Percentiles rank a stretch among this genome's conserved stretches.
phyloP scores from a whole-genome alignment of 805 yeast genomes.

The Torulaspora delbrueckii region DNA sequence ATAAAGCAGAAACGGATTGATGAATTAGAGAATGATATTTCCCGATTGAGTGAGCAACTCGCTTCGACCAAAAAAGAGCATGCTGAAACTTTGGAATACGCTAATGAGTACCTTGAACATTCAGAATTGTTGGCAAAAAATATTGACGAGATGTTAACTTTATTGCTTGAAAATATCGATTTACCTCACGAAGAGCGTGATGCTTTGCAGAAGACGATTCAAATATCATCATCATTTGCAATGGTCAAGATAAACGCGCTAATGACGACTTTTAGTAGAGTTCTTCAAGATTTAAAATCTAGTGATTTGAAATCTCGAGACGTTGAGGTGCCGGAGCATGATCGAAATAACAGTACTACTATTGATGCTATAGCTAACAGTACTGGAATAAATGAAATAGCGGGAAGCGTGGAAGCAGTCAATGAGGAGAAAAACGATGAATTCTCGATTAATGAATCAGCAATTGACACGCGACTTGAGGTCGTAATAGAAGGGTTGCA shows the following conservation, averaged over 20 bases:
- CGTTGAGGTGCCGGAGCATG: neutral
- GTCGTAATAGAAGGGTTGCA: slow-evolving; percentile 29
- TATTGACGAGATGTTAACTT: slow-evolving; percentile 21
- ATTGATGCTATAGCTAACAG: slow-evolving; percentile 20
- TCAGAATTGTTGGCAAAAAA: slow-evolving; percentile 23
- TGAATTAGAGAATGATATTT: slow-evolving; percentile 22
- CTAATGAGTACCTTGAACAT: slow-evolving; percentile 30
- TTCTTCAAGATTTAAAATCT: slow-evolving; percentile 11
- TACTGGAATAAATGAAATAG: slow-evolving; percentile 13
- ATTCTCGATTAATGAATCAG: slow-evolving; percentile 9
- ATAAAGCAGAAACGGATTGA: slow-evolving; percentile 21
- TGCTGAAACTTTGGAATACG: slow-evolving; percentile 25
- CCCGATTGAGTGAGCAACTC: slow-evolving; percentile 28
- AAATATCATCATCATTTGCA: slow-evolving; percentile 23
- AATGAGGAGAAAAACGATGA: neutral
- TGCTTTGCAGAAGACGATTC: slow-evolving; percentile 19
- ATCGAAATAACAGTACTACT: neutral
- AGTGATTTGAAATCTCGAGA: neutral
- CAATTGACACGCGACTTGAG: slow-evolving; percentile 26
- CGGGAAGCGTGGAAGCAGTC: neutral
- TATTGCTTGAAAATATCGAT: slow-evolving; percentile 15
- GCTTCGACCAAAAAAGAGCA: slow-evolving; percentile 25
- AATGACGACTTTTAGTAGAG: slow-evolving; percentile 16
- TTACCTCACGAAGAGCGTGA: slow-evolving; percentile 21
- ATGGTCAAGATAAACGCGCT: slow-evolving; percentile 31